phyloP scores from a whole-genome alignment of 192 early-diverging fungal species.

The Podila verticillata region DNA sequence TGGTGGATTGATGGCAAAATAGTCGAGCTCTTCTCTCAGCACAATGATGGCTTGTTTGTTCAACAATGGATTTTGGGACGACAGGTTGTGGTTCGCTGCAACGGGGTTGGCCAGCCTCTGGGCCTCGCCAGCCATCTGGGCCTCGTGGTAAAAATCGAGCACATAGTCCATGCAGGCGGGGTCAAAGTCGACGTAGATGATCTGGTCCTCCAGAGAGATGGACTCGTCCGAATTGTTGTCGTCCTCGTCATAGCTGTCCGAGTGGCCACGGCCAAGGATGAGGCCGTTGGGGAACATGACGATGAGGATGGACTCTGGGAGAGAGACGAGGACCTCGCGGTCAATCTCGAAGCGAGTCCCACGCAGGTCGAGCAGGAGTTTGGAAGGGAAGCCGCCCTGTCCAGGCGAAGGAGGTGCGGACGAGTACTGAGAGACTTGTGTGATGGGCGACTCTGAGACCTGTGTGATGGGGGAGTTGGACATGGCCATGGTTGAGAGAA shows the following conservation, averaged over 20 bases:
- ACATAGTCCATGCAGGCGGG: conserved; percentile 63
- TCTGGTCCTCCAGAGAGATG: conserved; percentile 55
- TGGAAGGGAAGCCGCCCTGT: conserved; percentile 53
- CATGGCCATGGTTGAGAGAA: conserved; percentile 20
- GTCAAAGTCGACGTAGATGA: conserved; percentile 66
- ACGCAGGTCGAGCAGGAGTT: conserved; percentile 66
- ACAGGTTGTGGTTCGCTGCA: conserved; percentile 12
- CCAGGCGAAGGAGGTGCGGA: conserved; percentile 40
- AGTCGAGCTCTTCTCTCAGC: conserved; percentile 82
- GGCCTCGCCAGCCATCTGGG: conserved; percentile 50
- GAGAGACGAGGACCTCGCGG: conserved; percentile 61
- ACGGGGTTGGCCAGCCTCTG: conserved; percentile 34
- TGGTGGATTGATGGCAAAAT: conserved; percentile 70
- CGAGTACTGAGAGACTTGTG: conserved; percentile 56
- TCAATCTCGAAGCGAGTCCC: conserved; percentile 65
- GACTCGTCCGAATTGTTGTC: conserved; percentile 53
- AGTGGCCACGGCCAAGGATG: conserved; percentile 44
- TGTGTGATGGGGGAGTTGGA: conserved; percentile 41
- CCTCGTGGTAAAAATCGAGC: conserved; percentile 57
- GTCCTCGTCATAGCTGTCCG: conserved; percentile 49
- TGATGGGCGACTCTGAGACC: conserved; percentile 62
- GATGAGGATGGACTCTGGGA: conserved; percentile 69
- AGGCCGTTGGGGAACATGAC: conserved; percentile 73
- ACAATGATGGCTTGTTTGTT: conserved; percentile 78
- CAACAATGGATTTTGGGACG: conserved; percentile 57